These are phyloP conservation scores for Mimosa bimucronata DNA, from an alignment of 306 rosid genomes.

Conservation along the genomic window DNA sequence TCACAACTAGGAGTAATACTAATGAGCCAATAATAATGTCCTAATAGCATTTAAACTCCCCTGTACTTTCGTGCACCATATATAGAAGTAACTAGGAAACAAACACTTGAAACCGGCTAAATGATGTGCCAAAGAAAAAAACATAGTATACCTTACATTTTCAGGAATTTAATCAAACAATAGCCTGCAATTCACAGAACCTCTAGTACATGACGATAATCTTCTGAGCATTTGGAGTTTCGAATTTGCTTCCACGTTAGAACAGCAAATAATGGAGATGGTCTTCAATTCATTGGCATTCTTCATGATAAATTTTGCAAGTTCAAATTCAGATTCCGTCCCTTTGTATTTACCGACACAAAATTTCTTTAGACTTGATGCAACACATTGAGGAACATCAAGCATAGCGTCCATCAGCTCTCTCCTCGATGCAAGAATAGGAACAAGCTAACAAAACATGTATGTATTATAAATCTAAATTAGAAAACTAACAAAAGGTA, in stretches of 20 bases:
- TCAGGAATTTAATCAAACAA: background rate
- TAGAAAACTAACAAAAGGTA: too few species aligned
- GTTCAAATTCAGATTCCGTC: background rate
- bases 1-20: too few species aligned
- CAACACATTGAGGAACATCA: background rate
- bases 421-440: background rate
- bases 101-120: too few species aligned
- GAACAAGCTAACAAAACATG: background rate
- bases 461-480: background rate
- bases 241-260: background rate
- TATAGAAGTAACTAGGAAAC: too few species aligned
- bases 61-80: too few species aligned
- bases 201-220: background rate
- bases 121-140: too few species aligned
- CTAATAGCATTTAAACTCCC: too few species aligned
- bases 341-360: background rate
- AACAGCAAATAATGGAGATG: conserved; percentile 4
- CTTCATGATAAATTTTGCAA: background rate
- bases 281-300: conserved; percentile 16
- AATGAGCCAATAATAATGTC: too few species aligned
- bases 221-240: background rate
- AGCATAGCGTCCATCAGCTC: background rate
- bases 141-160: too few species aligned
- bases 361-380: background rate
- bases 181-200: background rate